Evolutionary conservation across 1,139 yeast genomes (phyloP).

Genomic region (Zygoascus meyerae): DNA sequence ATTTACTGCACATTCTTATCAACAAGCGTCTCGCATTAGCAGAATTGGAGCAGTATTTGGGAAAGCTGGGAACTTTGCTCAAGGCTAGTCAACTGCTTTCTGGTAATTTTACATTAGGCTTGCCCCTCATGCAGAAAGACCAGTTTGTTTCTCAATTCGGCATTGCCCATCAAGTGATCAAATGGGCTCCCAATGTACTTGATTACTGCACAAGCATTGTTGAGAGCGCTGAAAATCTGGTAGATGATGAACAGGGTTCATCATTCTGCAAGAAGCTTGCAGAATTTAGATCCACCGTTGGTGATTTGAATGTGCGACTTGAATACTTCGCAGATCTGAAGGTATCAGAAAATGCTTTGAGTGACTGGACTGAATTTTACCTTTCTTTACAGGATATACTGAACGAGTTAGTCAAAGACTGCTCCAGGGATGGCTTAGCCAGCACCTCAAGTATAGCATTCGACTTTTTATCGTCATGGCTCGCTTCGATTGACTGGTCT

Average conservation of each 20-base stretch:
- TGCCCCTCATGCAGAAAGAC: not conserved
- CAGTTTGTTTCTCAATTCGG: not conserved
- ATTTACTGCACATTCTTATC: constrained; percentile 47
- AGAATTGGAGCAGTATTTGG: not conserved
- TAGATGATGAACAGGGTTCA: not conserved
- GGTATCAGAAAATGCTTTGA: constrained; percentile 25
- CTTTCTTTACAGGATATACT: not conserved
- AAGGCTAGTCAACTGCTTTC: not conserved
- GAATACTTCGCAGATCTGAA: constrained; percentile 7
- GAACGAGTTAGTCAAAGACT: not conserved
- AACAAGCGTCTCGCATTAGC: constrained; percentile 8
- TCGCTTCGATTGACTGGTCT: constrained; percentile 4
- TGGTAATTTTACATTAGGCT: not conserved
- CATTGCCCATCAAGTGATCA: not conserved
- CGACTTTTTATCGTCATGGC: constrained; percentile 15
- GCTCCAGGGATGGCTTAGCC: not conserved
- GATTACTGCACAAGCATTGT: constrained; percentile 5
- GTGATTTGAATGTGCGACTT: constrained; percentile 10
- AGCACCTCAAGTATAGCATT: constrained; percentile 9
- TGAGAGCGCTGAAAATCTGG: constrained; percentile 3
- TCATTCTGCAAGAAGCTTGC: constrained; percentile 1
- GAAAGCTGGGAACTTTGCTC: not conserved
- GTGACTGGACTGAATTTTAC: constrained; percentile 5
- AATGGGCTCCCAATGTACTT: constrained; percentile 3
- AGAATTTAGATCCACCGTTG: constrained; percentile 4